A percentile compares a stretch with the other conserved stretches of the same genome.
Evolutionary conservation across 345 rosid genomes (phyloP).

Genomic region (Eucalyptus regnans): DNA sequence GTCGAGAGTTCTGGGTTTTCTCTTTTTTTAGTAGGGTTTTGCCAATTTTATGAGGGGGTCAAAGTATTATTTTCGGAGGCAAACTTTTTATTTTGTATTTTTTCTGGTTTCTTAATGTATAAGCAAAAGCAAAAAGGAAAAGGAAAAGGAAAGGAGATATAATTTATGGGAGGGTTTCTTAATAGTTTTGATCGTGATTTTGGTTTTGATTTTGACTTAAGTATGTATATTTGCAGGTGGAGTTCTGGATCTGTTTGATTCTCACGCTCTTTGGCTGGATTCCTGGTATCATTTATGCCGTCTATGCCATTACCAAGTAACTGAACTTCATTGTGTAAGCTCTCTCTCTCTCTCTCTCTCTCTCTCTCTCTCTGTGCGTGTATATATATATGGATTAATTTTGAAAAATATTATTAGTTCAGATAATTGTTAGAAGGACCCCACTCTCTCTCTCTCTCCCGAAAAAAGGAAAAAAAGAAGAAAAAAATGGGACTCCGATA

Average conservation of each 20-base stretch:
- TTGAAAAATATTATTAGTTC: too few species aligned
- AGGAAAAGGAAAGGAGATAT: too few species aligned
- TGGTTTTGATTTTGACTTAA: neutral
- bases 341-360: neutral
- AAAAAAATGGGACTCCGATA: too few species aligned
- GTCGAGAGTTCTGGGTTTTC: neutral
- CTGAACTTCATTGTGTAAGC: neutral
- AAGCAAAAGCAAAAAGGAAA: neutral
- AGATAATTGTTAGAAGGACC: too few species aligned
- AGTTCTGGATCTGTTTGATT: slow-evolving; percentile 87
- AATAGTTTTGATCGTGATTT: neutral
- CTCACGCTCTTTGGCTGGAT: slow-evolving; percentile 60
- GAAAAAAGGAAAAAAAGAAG: too few species aligned
- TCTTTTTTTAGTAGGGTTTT: neutral
- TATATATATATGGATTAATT: too few species aligned
- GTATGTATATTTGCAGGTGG: slow-evolving; percentile 16
- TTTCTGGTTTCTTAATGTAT: neutral
- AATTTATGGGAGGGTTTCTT: too few species aligned
- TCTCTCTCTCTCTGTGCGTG: too few species aligned
- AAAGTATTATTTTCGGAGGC: neutral
- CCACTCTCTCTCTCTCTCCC: too few species aligned
- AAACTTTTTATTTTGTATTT: too few species aligned
- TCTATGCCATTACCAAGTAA: slow-evolving; percentile 59
- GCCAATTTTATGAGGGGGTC: neutral
- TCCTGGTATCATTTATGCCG: slow-evolving; percentile 82